These are phyloP conservation scores for Rhizophagus sp. DNA, from an alignment of 192 early-diverging fungal species.

Conservation along the genomic window DNA sequence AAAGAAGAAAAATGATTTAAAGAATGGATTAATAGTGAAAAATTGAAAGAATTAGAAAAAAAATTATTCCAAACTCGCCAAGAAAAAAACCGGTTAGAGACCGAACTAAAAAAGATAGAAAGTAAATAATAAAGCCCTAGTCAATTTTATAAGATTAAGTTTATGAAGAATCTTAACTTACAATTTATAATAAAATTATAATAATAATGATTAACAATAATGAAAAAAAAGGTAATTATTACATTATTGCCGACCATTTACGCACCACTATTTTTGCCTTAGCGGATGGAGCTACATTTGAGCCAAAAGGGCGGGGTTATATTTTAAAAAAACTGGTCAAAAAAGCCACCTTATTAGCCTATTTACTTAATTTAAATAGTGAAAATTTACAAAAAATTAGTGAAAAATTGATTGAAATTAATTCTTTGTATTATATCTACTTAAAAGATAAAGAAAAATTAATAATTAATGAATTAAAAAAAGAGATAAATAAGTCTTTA, in stretches of 20 bases:
- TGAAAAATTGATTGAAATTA: slow-evolving; percentile 27
- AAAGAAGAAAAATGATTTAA: neutral
- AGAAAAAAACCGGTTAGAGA: too few relatives aligned
- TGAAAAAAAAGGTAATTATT: slow-evolving; percentile 26
- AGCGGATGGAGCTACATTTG: slow-evolving; percentile 14
- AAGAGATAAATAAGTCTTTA: neutral
- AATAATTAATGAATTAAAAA: slow-evolving; percentile 24
- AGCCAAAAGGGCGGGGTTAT: slow-evolving; percentile 21
- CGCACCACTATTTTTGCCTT: slow-evolving; percentile 24
- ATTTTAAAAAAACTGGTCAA: slow-evolving; percentile 20
- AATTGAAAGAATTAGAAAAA: too few relatives aligned
- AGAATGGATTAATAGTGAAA: too few relatives aligned
- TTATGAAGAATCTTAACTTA: too few relatives aligned
- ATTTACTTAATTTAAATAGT: slow-evolving; percentile 8
- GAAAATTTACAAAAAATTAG: slow-evolving; percentile 20
- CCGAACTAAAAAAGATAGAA: neutral
- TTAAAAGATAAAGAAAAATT: slow-evolving; percentile 8
- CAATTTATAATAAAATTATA: too few relatives aligned
- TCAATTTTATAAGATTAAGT: too few relatives aligned
- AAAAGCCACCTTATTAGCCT: slow-evolving; percentile 7
- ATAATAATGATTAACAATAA: too few relatives aligned
- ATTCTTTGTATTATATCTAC: neutral
- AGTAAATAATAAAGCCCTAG: too few relatives aligned
- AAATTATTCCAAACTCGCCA: too few relatives aligned
- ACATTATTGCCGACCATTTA: slow-evolving; percentile 22